Conservation (phyloP, 1,284 basidiomycete species). For the Hypsizygus ulmarius region DNA sequence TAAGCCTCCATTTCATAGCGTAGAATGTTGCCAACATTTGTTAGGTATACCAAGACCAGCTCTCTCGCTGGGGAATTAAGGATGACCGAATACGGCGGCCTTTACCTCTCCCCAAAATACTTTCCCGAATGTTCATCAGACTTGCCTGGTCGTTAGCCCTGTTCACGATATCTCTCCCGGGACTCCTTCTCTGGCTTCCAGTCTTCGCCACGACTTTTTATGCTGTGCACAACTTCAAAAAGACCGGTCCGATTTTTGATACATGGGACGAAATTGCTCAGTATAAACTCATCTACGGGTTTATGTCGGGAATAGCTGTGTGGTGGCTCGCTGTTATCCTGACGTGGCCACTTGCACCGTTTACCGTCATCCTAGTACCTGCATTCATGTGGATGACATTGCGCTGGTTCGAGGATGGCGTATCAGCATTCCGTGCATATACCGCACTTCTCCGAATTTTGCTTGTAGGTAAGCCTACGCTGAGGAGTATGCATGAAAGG, state of each 20-base stretch:
- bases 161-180: conserved; percentile 71
- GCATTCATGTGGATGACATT: conserved; percentile 83
- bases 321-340: conserved; percentile 53
- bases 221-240: conserved; percentile 68
- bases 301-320: conserved; percentile 66
- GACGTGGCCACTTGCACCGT: conserved; percentile 57
- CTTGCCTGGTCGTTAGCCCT: conserved; percentile 64
- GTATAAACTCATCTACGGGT: conserved; percentile 81
- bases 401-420: conserved; percentile 82
- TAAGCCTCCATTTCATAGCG: conserved; percentile 24
- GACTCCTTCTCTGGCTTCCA: conserved; percentile 77
- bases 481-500: conserved; percentile 50
- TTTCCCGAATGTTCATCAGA: conserved; percentile 65
- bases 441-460: conserved; percentile 61
- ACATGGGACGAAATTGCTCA: conserved; percentile 87
- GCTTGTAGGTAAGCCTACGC: conserved; percentile 52
- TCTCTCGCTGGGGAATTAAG: conserved; percentile 66
- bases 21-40: conserved; percentile 5
- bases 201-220: conserved; percentile 67
- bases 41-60: conserved; percentile 71
- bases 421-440: conserved; percentile 74
- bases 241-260: conserved; percentile 75
- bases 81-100: conserved; percentile 77
- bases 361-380: conserved; percentile 62
- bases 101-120: conserved; percentile 51